Evolutionary conservation across 495 filamentous ascomycete species (phyloP), one percentile per base, ranked within the genome.

Genomic region (Thozetella sp.): DNA sequence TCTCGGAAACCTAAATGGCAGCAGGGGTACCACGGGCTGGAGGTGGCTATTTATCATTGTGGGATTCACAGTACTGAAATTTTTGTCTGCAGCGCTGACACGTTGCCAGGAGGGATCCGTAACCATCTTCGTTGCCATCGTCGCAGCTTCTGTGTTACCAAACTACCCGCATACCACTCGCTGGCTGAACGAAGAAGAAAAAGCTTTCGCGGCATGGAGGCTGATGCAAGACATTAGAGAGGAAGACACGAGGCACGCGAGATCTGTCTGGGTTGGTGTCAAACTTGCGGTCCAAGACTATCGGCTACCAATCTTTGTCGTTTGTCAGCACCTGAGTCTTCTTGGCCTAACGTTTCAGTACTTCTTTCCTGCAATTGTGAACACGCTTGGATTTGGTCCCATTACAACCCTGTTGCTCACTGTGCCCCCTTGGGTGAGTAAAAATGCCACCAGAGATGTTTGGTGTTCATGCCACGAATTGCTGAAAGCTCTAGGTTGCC

Each of bases 291-390:
- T 77, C 11, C 57, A 56, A n/a, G 79, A 81, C 54, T 74, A 71
- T 26, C 70, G 72, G 15, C 64, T 81, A 13, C 81, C 76, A 55
- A 45, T 82, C 0, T 79, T 82, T 43, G 75, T 74, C n/a, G 59
- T 81, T 19, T 65, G 80, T 26, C 77, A 80, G 56, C 67, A 81
- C 58, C 63, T 71, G 27, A 76, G 73, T 50, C 52, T 80, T 15
- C 67, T 75, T 11, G 70, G 66, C 1, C 75, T 77, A 34, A 73
- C 72, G 0, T 82, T 80, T 55, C 75, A 77, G 37, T 76, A 80
- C 58, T 80, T 86, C 71, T 85, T 85, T 74, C 83, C 83, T 0
- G 83, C 75, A 20, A 80, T 85, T 51, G 75, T 84, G 9, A 66
- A 76, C 54, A 83, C 78, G 0, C 72, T 87, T 1, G 83, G 82